These are phyloP conservation scores for Vigna hirtella DNA, from an alignment of 306 rosid species.

Conservation along the genomic window DNA sequence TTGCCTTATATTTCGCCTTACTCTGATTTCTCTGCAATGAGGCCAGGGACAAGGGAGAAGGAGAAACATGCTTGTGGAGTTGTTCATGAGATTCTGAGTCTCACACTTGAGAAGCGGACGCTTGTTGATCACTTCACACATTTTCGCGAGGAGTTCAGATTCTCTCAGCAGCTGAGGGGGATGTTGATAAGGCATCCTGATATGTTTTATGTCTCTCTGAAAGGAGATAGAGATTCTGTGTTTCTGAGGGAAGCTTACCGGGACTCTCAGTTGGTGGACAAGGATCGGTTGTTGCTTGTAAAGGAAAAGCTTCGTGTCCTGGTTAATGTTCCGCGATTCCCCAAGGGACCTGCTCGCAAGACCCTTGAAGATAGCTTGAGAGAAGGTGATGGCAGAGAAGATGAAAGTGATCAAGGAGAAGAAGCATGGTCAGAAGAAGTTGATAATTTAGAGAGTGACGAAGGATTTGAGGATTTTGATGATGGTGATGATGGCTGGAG, in stretches of 20 bases:
- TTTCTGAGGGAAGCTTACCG: slow-evolving; percentile 24
- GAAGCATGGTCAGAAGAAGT: slow-evolving; percentile 18
- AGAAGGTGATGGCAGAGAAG: neutral
- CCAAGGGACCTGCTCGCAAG: neutral
- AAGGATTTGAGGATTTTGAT: neutral
- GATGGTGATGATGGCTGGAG: neutral
- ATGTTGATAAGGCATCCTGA: slow-evolving; percentile 30
- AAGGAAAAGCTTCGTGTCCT: slow-evolving; percentile 8
- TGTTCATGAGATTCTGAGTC: slow-evolving; percentile 27
- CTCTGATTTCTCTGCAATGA: slow-evolving; percentile 4
- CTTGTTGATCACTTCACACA: slow-evolving; percentile 14
- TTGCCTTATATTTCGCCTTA: slow-evolving; percentile 15
- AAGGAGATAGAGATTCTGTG: slow-evolving; percentile 30
- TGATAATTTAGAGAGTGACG: neutral
- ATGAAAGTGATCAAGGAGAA: slow-evolving; percentile 6
- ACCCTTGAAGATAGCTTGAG: neutral
- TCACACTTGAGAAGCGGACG: slow-evolving; percentile 11
- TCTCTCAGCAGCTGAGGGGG: slow-evolving; percentile 32
- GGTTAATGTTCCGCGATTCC: slow-evolving; percentile 12
- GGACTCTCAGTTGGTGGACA: slow-evolving; percentile 28
- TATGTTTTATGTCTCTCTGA: slow-evolving; percentile 29
- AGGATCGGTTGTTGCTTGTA: slow-evolving; percentile 23
- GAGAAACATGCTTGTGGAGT: slow-evolving; percentile 31
- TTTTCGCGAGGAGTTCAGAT: slow-evolving; percentile 19
- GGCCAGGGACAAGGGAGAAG: slow-evolving; percentile 7